Evolutionary conservation across 306 rosid genomes (phyloP).

Genomic region (Delonix regia): DNA sequence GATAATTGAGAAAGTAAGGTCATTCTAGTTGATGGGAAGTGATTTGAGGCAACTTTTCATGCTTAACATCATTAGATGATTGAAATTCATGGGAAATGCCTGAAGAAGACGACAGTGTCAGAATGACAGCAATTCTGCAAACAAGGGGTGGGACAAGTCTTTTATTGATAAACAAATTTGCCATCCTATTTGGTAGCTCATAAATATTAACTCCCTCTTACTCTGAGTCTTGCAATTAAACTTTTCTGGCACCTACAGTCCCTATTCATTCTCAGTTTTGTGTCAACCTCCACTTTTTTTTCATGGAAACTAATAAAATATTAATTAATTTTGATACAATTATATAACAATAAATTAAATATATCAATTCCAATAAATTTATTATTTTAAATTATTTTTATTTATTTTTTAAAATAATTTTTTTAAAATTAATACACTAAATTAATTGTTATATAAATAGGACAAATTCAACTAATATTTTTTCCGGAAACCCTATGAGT

Average conservation of each 20-base stretch:
- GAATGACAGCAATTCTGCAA: slow-evolving; percentile 26
- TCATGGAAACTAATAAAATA: too few relatives aligned
- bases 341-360: too few relatives aligned
- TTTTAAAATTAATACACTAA: too few relatives aligned
- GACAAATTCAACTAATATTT: too few relatives aligned
- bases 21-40: background rate
- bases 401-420: too few relatives aligned
- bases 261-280: slow-evolving; percentile 22
- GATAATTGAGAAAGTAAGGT: background rate
- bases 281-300: too few relatives aligned
- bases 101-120: slow-evolving; percentile 18
- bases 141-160: slow-evolving; percentile 40
- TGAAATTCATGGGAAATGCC: slow-evolving; percentile 31
- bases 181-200: slow-evolving; percentile 18
- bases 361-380: too few relatives aligned
- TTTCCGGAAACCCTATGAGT: slow-evolving; percentile 25
- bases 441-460: too few relatives aligned
- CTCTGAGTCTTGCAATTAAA: slow-evolving; percentile 38
- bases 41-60: background rate
- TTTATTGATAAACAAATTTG: slow-evolving; percentile 28
- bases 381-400: too few relatives aligned
- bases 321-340: too few relatives aligned
- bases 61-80: slow-evolving; percentile 24
- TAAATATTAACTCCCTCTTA: slow-evolving; percentile 32
- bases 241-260: slow-evolving; percentile 12